Evolutionary conservation across 1,284 basidiomycete genomes (phyloP), one percentile per base, ranked within the genome.

Genomic region (Kwoniella shivajii): DNA sequence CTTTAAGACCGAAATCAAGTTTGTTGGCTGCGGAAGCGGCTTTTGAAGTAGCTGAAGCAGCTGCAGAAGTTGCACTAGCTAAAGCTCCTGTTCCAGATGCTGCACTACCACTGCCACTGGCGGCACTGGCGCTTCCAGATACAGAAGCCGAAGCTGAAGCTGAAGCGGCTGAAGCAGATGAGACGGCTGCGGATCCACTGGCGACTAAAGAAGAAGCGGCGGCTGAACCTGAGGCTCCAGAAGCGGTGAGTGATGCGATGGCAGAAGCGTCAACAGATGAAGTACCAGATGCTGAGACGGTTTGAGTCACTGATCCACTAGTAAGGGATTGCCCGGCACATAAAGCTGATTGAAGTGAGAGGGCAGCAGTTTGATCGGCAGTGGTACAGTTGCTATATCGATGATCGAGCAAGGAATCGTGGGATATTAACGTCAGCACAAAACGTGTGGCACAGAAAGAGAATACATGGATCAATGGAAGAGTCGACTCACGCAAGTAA

Each of bases 331-430:
- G 37, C 30, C 22, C 39, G 16, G 44, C 66, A 46, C 73, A 65
- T 22, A 73, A 54, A 42, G 67, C 52, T 3, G 33, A 18, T 57
- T 73, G 68, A 30, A 73, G 64, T 16, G 57, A 57, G 27, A 52
- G 26, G 18, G 68, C 71, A 24, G 62, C 41, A 20, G 61, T 49
- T 42, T 71, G 59, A 36, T 75, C 74, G 18, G 54, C 42, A 1
- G 67, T 26, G 26, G 73, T 66, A 60, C 74, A 76, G 63, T 68
- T 68, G 33, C 62, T 64, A 31, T 48, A 52, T 45, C 27, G 27
- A 22, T 27, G 18, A 46, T 26, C 11, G 20, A 37, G 9, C n/a
- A 6, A 27, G 11, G 42, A 31, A 34, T 29, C 9, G 26, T n/a
- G 36, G 30, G 0, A 1, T 10, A 4, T 67, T 66, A 42, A 69